Evolutionary conservation across 495 filamentous ascomycete species (phyloP).

Genomic region (Collariella sp.): DNA sequence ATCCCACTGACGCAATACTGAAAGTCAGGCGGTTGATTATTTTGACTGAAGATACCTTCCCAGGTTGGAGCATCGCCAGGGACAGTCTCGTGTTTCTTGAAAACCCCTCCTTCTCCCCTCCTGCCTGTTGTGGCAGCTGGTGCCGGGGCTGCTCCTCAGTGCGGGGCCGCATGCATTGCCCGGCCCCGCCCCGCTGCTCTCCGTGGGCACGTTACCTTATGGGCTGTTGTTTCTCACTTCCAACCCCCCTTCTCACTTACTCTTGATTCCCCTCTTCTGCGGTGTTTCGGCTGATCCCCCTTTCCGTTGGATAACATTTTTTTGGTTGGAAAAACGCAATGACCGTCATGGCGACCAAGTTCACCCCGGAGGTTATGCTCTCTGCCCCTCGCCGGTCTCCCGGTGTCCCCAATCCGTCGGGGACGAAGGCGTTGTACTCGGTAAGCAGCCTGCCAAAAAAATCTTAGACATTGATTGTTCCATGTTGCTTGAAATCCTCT

Average conservation of each 20-base stretch:
- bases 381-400: conserved; percentile 72
- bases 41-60: too few species aligned
- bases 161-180: conserved; percentile 4
- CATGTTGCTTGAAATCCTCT: neutral
- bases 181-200: too few species aligned
- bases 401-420: conserved; percentile 64
- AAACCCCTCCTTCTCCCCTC: neutral
- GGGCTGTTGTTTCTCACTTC: neutral
- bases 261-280: neutral
- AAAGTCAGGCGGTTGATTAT: too few species aligned
- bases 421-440: conserved; percentile 61
- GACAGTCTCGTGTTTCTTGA: neutral
- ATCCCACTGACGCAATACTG: too few species aligned
- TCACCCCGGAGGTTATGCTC: conserved; percentile 75
- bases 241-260: neutral
- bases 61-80: neutral
- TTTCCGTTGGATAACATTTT: neutral
- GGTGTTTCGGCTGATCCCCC: too few species aligned
- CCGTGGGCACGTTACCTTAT: neutral
- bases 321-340: conserved; percentile 37
- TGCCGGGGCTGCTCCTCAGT: neutral
- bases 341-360: conserved; percentile 59
- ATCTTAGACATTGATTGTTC: neutral
- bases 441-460: conserved; percentile 18
- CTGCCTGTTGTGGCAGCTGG: conserved; percentile 3